phyloP scores from a whole-genome alignment of 1,139 yeast species.

The Yamadazyma dendronema region DNA sequence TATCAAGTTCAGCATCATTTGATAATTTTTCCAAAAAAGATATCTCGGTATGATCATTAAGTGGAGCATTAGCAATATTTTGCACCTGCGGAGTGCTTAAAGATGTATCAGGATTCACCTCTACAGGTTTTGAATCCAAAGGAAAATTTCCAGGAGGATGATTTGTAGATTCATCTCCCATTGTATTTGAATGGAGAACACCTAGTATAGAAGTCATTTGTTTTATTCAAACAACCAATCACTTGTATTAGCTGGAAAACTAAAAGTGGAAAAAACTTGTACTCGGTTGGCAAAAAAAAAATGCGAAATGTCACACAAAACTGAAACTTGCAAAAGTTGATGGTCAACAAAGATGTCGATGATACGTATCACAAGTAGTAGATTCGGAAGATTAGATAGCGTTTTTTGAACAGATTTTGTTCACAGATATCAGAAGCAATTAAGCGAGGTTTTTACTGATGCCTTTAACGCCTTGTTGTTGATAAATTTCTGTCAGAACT shows the following conservation, averaged over 20 bases:
- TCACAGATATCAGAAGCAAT: too few relatives aligned
- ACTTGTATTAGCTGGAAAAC: too few relatives aligned
- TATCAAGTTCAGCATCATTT: constrained; percentile 15
- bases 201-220: constrained; percentile 3
- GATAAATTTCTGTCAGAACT: too few relatives aligned
- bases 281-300: constrained; percentile 13
- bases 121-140: not conserved
- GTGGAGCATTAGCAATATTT: constrained; percentile 3
- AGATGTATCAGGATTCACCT: not conserved
- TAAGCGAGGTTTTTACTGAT: too few relatives aligned
- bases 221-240: not conserved
- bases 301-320: constrained; percentile 11
- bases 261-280: constrained; percentile 1
- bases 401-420: not conserved
- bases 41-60: not conserved
- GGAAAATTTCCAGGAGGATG: not conserved
- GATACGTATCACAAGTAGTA: too few relatives aligned
- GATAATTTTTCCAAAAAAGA: constrained; percentile 11
- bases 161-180: not conserved
- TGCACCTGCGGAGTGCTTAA: constrained; percentile 1
- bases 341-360: not conserved
- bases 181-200: too few relatives aligned
- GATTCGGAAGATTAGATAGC: not conserved
- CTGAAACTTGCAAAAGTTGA: not conserved
- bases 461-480: too few relatives aligned